phyloP scores from a whole-genome alignment of 345 rosid species.

The Draba incana region DNA sequence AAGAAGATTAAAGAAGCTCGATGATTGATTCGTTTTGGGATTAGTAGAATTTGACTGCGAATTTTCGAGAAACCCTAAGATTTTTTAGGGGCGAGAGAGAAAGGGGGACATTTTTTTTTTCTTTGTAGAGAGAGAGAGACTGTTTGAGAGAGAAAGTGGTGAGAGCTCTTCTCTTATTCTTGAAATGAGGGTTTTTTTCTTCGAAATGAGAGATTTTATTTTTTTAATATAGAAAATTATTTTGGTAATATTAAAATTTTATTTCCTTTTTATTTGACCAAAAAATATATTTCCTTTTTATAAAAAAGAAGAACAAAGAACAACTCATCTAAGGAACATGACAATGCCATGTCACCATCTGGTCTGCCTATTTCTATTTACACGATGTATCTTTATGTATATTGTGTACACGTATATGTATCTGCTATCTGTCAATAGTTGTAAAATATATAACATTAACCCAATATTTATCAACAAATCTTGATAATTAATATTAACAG shows the following conservation, averaged over 20 bases:
- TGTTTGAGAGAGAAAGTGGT: conserved; percentile 31
- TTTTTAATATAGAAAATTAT: conserved; percentile 17
- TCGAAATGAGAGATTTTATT: conserved; percentile 50
- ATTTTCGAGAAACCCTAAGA: conserved; percentile 59
- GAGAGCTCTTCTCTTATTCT: conserved; percentile 50
- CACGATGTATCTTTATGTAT: conserved; percentile 21
- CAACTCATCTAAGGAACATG: conserved; percentile 45
- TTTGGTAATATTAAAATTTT: not conserved
- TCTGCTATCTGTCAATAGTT: not conserved
- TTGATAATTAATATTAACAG: not conserved
- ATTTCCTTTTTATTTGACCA: too few relatives aligned
- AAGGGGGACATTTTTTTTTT: conserved; percentile 41
- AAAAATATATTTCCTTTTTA: not conserved
- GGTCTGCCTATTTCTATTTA: conserved; percentile 36
- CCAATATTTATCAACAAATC: not conserved
- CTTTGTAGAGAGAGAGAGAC: conserved; percentile 52
- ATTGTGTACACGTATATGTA: conserved; percentile 24
- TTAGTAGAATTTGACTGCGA: conserved; percentile 62
- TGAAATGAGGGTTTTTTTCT: conserved; percentile 54
- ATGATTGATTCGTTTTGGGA: conserved; percentile 45
- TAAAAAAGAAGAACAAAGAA: not conserved
- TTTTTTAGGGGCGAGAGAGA: conserved; percentile 33
- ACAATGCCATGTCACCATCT: conserved; percentile 57
- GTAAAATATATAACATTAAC: not conserved
- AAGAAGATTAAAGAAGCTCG: conserved; percentile 25